phyloP scores from a whole-genome alignment of 2,329 filamentous ascomycete species.

The Paraphaeosphaeria minitans region DNA sequence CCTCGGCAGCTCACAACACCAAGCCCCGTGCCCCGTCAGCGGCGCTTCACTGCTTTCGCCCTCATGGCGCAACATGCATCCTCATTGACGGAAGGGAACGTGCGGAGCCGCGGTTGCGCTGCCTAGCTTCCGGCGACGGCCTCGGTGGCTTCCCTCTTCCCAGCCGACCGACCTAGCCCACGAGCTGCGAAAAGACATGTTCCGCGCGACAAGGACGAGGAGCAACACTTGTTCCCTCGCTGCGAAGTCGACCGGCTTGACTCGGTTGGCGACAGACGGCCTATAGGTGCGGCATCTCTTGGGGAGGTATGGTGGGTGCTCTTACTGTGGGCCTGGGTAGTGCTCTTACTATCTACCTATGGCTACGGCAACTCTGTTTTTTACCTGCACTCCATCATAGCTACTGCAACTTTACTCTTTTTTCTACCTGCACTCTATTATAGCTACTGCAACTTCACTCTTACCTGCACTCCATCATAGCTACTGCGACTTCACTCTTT shows the following conservation, averaged over 20 bases:
- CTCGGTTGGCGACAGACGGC: neutral
- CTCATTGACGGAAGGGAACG: constrained; percentile 8
- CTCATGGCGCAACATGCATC: constrained; percentile 6
- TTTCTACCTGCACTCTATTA: no score
- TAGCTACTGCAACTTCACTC: no score
- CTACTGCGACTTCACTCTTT: no score
- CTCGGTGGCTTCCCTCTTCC: constrained; percentile 3
- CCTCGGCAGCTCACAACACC: constrained; percentile 3
- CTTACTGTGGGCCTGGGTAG: neutral
- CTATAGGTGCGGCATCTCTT: no score
- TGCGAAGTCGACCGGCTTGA: neutral
- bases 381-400: no score
- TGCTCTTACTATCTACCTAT: no score
- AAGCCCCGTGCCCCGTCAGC: constrained; percentile 6
- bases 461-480: no score
- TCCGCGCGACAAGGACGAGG: constrained; percentile 2
- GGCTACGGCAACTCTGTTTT: no score
- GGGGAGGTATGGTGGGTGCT: neutral
- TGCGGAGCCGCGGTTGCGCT: constrained; percentile 8
- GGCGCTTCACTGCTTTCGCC: constrained; percentile 2
- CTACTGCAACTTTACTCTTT: no score
- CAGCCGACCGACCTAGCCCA: neutral
- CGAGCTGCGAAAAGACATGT: neutral
- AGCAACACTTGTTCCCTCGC: neutral
- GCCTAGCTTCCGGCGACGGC: constrained; percentile 7